phyloP scores from a whole-genome alignment of 129 eudicot genomes.

The Helichrysum umbraculigerum region DNA sequence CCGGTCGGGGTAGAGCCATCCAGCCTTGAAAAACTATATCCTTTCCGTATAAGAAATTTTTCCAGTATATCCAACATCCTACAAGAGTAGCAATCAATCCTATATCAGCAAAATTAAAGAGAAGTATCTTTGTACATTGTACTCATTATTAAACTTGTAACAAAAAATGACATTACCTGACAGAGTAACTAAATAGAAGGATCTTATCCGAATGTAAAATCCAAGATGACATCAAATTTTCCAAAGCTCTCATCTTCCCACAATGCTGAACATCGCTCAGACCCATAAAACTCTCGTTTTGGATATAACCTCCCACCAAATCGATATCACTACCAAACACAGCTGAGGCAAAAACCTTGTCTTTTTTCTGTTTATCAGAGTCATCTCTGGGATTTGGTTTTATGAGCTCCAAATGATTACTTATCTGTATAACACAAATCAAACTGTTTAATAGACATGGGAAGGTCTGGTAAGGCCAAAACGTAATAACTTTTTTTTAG shows the following conservation, averaged over 20 bases:
- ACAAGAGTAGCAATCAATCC: conserved; percentile 17
- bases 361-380: conserved; percentile 69
- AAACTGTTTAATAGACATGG: background rate
- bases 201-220: conserved; percentile 72
- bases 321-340: conserved; percentile 78
- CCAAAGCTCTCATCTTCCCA: conserved; percentile 92
- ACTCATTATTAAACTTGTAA: background rate
- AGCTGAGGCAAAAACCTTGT: conserved; percentile 69
- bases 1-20: conserved; percentile 93
- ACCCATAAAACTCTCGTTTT: conserved; percentile 81
- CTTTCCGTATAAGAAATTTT: conserved; percentile 80
- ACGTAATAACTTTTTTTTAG: background rate
- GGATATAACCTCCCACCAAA: conserved; percentile 72
- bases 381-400: conserved; percentile 92
- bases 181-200: conserved; percentile 95
- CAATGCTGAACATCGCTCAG: conserved; percentile 84
- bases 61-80: conserved; percentile 96
- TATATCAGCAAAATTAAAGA: background rate
- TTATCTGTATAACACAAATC: conserved; percentile 49
- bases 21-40: conserved; percentile 82
- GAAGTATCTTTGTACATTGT: background rate
- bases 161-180: conserved; percentile 53
- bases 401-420: conserved; percentile 96
- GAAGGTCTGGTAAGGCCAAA: background rate
- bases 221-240: conserved; percentile 82